Base-by-base conservation (phyloP, 805 yeast species). In the Zygosaccharomyces bailii region DNA sequence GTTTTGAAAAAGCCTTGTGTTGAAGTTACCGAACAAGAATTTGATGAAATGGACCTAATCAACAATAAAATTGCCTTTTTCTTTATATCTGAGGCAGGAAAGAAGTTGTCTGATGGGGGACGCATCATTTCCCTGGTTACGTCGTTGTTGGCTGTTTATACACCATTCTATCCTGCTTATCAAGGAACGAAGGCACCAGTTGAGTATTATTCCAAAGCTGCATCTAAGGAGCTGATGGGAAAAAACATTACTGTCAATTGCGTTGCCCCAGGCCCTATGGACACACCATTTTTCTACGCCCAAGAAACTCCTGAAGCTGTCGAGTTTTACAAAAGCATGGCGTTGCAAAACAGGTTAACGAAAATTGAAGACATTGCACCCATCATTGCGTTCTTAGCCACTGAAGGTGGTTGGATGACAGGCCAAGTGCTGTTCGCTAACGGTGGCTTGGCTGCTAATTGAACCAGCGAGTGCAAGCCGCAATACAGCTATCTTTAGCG, bases 251-350 rank as follows among this genome's bases (percentile, higher is more conserved):
- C 75, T 9, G 80, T 74, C 52, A 77, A 76, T 52, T 69, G 74
- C 53, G 79, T 79, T 44, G 81, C 84, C 3, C 84, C 83, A 39
- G 84, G 83, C 40, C 83, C 84, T 43, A 78, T 78, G 82, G 82
- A 78, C 55, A 79, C 84, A 7, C 82, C 82, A 48, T 78, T 79
- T 65, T 69, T 82, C 60, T 79, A 80, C 54, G 77, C 78, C 13
- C 82, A 78, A 63, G 86, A 81, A 62, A 67, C 70, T 18, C 63
- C 69, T 11, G 76, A 70, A 24, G 74, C 75, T 45, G 71, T 80
- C 45, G 79, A 66, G 23, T 80, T 63, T 59, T 78, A 73, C 67
- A 80, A 79, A 65, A 65, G 78, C n/a, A 71, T 65, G 49, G 75
- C 75, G 11, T 50, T 73, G 41, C 67, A 68, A 31, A 66, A 70